phyloP scores from a whole-genome alignment of 345 rosid genomes.

The Psidium friedrichsthalianum region DNA sequence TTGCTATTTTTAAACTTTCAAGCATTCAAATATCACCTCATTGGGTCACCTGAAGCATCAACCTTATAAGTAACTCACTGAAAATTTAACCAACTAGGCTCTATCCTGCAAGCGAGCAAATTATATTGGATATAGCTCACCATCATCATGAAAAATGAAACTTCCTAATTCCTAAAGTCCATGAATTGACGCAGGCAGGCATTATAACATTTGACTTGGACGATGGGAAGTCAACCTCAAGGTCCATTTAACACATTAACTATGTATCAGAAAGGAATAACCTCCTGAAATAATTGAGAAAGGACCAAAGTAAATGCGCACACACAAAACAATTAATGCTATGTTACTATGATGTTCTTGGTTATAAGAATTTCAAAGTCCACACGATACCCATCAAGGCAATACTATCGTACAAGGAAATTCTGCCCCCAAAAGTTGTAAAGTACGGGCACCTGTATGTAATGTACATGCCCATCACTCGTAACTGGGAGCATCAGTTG shows the following conservation, averaged over 20 bases:
- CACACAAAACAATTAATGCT: not conserved
- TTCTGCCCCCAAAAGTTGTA: not conserved
- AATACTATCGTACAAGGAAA: not conserved
- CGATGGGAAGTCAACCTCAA: not conserved
- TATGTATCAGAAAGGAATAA: not conserved
- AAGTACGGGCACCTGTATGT: not conserved
- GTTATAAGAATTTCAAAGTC: not conserved
- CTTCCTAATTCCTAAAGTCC: not conserved
- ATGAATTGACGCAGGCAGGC: not conserved
- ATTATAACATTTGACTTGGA: not conserved
- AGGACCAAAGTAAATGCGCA: not conserved
- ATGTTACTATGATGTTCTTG: not conserved
- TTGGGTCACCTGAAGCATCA: not conserved
- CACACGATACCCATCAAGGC: not conserved
- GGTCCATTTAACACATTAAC: not conserved
- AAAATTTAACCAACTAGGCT: not conserved
- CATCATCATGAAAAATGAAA: not conserved
- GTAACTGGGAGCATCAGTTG: not conserved
- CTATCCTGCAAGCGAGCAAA: not conserved
- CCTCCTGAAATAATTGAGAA: not conserved
- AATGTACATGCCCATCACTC: not conserved
- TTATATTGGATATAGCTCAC: not conserved
- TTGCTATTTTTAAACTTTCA: not conserved
- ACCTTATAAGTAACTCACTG: not conserved
- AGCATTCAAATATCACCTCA: not conserved